Evolutionary conservation across 495 filamentous ascomycete species (phyloP), one percentile per base, ranked within the genome.

Genomic region (Tuber indicum): DNA sequence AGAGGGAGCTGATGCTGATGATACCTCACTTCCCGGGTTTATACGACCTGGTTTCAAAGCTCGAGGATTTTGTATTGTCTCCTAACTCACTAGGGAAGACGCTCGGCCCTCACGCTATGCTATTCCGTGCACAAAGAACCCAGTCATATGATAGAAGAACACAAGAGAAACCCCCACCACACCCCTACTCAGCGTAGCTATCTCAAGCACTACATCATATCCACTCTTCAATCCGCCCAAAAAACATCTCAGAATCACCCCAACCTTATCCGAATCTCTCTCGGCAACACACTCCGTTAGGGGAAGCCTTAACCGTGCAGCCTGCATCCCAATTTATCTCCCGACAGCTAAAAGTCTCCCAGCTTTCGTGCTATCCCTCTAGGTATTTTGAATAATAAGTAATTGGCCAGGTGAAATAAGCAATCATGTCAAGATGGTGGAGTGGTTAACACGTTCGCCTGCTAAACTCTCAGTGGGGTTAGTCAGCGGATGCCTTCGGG

Each of bases 381-480:
- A 23, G 1, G 1, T 23, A 49, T 49, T 49, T 49, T 9, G 3
- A n/a, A 52, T 12, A 52, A 52, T 8, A 9, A n/a, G 0, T 62
- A 2, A 26, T 32, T 26, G 9, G 10, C 52, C 12, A 12, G 2
- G 6, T 32, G 32, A 32, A 32, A 3, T 26, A 62, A 10, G 10
- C 14, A 62, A 39, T 0, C 10, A 69, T 66, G 81, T 80, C 80
- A 82, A 82, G 73, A 81, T 82, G 81, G 81, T 82, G 77, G 80
- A 82, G 80, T 82, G 78, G 80, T 82, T 82, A 82, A 82, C 80
- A 82, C 80, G 80, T 82, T 82, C 80, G 80, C 80, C 80, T 82
- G 80, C 80, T 82, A 81, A 75, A 17, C 16, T 17, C 58, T 19
- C 2, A 5, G 32, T 32, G 16, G 16, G 58, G 12, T 52, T 74